These are phyloP conservation scores for Tripterygium wilfordii DNA, from an alignment of 177 flowering plant species.

Conservation along the genomic window DNA sequence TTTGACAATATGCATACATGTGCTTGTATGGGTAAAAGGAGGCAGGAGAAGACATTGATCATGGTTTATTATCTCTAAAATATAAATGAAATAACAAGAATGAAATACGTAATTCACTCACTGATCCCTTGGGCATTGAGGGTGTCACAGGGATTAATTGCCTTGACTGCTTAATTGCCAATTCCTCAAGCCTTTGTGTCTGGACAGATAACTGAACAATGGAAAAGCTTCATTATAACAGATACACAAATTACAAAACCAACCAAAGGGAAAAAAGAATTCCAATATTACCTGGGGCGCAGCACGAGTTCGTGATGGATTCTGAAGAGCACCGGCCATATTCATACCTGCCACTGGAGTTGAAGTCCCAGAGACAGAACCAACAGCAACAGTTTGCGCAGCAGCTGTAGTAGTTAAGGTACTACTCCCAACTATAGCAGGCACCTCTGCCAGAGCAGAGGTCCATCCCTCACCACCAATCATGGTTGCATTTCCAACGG, in stretches of 20 bases:
- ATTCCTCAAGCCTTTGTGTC: constrained; percentile 24
- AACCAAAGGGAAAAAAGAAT: not conserved
- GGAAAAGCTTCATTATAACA: not conserved
- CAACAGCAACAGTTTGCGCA: constrained; percentile 9
- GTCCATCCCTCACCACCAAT: constrained; percentile 19
- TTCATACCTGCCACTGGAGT: constrained; percentile 11
- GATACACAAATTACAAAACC: not conserved
- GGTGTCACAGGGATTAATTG: constrained; percentile 27
- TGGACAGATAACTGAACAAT: constrained; percentile 13
- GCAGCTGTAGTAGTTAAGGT: not conserved
- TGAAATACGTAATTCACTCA: constrained; percentile 3
- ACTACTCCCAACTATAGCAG: constrained; percentile 9
- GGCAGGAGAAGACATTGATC: no score
- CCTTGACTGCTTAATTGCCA: constrained; percentile 24
- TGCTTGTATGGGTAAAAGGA: no score
- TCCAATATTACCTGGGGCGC: constrained; percentile 18
- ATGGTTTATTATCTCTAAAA: no score
- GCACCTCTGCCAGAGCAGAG: constrained; percentile 19
- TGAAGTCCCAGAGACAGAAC: constrained; percentile 8
- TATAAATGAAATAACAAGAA: not conserved
- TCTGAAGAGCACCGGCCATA: constrained; percentile 25
- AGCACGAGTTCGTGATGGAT: constrained; percentile 15
- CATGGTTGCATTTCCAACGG: constrained; percentile 5
- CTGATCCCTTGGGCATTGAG: constrained; percentile 12
- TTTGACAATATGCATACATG: no score